Percentiles rank a stretch among this genome's conserved stretches.
Conservation (phyloP, 2,329 filamentous ascomycete genomes). For the Pseudocercospora crystallina region DNA sequence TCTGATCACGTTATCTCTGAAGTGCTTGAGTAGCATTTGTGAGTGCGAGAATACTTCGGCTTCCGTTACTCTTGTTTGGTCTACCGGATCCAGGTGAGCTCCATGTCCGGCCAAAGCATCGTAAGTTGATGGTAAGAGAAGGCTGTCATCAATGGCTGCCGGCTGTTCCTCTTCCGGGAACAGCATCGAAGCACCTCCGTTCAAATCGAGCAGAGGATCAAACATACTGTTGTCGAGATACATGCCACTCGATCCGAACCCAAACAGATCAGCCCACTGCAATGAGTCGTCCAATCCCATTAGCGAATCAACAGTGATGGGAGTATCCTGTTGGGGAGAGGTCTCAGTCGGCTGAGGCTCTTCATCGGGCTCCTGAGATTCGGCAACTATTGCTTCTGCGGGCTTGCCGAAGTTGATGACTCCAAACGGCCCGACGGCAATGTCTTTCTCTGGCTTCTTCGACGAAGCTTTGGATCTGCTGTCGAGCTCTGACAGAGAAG, state of each 20-base stretch:
- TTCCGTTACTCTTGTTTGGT: neutral
- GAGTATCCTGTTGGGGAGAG: neutral
- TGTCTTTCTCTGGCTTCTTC: neutral
- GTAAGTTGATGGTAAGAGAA: conserved; percentile 2
- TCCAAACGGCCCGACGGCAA: conserved; percentile 9
- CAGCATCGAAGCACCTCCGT: neutral
- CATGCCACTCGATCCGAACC: conserved; percentile 7
- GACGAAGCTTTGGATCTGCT: conserved; percentile 6
- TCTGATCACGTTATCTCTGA: conserved; percentile 8
- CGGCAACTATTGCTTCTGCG: neutral
- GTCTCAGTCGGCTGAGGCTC: neutral
- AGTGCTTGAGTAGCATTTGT: conserved; percentile 9
- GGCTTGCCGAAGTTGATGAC: conserved; percentile 3
- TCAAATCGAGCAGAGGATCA: conserved; percentile 8
- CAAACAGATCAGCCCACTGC: conserved; percentile 14
- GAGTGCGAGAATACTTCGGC: neutral
- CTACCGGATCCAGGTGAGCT: too few species aligned
- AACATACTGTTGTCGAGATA: conserved; percentile 6
- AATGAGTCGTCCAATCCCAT: conserved; percentile 9
- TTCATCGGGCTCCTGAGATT: neutral
- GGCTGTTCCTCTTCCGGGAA: neutral
- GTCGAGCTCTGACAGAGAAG: conserved; percentile 9
- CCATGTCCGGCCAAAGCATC: neutral
- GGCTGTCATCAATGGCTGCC: neutral
- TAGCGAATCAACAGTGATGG: conserved; percentile 5